Conservation (phyloP, 495 filamentous ascomycete species). For the Neurospora intermedia region DNA sequence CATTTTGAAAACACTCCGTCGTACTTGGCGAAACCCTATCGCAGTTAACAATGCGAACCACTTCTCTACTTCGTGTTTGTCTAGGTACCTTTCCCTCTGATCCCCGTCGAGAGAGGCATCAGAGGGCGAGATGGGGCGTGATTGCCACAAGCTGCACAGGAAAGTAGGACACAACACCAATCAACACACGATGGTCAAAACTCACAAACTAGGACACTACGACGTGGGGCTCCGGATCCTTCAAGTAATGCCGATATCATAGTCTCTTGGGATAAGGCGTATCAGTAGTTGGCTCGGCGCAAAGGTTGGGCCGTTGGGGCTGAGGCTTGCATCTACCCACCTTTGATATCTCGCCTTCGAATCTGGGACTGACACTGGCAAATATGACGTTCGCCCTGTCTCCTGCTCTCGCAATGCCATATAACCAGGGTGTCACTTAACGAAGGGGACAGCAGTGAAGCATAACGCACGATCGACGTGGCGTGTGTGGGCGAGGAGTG, state of each 20-base stretch:
- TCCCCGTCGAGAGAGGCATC: not conserved
- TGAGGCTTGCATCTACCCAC: not conserved
- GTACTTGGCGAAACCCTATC: not conserved
- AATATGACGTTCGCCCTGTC: not conserved
- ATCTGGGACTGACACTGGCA: not conserved
- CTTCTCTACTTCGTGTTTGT: not conserved
- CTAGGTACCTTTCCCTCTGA: not conserved
- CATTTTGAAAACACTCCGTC: not conserved
- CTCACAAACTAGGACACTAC: not conserved
- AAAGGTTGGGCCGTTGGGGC: not conserved
- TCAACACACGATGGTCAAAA: not conserved
- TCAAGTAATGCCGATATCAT: not conserved
- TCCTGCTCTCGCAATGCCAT: not conserved
- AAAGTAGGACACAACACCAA: not conserved
- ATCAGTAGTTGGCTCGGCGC: not conserved
- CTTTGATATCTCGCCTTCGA: not conserved
- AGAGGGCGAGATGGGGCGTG: not conserved
- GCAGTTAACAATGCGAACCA: not conserved
- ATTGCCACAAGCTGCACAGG: not conserved
- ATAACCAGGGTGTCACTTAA: not conserved
- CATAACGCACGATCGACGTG: not conserved
- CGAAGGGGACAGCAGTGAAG: not conserved
- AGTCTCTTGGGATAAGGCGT: not conserved
- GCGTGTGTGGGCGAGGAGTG: not conserved
- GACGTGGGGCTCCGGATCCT: not conserved